A percentile compares a stretch with the other conserved stretches of the same genome.
These are phyloP conservation scores for Cryphonectria parasitica DNA, from an alignment of 2,329 filamentous ascomycete genomes.

Conservation along the genomic window DNA sequence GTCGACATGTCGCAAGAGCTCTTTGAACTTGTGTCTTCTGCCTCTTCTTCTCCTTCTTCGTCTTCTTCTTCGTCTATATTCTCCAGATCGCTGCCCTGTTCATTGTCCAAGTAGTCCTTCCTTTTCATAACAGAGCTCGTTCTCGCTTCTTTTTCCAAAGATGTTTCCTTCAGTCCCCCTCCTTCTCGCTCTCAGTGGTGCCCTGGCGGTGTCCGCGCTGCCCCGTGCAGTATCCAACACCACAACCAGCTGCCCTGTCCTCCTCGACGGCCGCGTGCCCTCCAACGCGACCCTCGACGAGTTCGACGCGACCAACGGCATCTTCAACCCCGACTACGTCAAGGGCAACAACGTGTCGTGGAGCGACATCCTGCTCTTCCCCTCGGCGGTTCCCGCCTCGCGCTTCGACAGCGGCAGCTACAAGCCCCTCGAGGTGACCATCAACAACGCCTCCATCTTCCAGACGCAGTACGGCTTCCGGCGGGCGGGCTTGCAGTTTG, in stretches of 20 bases:
- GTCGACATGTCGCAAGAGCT: not conserved
- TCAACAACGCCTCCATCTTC: constrained; percentile 50
- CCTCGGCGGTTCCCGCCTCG: constrained; percentile 30
- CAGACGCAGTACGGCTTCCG: constrained; percentile 50
- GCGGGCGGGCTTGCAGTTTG: constrained; percentile 49
- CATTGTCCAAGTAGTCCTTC: not conserved
- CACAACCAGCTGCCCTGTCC: constrained; percentile 37
- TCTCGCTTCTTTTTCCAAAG: not conserved
- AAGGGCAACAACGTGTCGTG: constrained; percentile 42
- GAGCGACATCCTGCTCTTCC: constrained; percentile 43
- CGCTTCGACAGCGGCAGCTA: constrained; percentile 44
- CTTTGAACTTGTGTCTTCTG: not conserved
- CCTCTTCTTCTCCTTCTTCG: not conserved
- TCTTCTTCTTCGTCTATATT: not conserved
- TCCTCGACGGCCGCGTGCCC: constrained; percentile 44
- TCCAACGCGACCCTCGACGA: constrained; percentile 33
- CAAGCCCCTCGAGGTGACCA: constrained; percentile 48
- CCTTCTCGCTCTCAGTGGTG: constrained; percentile 17
- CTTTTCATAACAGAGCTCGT: not conserved
- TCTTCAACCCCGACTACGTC: constrained; percentile 43
- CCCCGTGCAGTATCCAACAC: not conserved
- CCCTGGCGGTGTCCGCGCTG: constrained; percentile 8
- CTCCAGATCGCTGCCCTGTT: not conserved
- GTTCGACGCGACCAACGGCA: constrained; percentile 40
- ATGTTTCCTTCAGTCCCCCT: constrained; percentile 12